These are phyloP conservation scores for Corylus americana DNA, from an alignment of 306 rosid species.

Conservation along the genomic window DNA sequence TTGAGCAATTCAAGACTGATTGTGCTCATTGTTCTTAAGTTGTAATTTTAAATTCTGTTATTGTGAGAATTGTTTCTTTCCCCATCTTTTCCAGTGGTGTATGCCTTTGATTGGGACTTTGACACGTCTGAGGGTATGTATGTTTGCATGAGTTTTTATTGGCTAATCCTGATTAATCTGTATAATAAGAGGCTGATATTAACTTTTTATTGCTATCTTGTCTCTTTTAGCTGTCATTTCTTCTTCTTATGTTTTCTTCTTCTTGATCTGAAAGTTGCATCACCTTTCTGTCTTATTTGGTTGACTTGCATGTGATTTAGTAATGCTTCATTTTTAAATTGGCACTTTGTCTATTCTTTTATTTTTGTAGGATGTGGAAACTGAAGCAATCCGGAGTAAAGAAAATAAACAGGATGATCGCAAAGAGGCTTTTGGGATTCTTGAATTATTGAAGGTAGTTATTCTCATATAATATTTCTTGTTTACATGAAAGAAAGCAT, in stretches of 20 bases:
- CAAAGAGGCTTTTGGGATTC: conserved; percentile 49
- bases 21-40: neutral
- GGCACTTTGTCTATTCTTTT: conserved; percentile 5
- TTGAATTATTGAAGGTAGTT: conserved; percentile 71
- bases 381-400: conserved; percentile 50
- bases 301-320: neutral
- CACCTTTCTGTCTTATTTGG: neutral
- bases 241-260: neutral
- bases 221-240: neutral
- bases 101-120: neutral
- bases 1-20: neutral
- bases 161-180: neutral
- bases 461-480: neutral
- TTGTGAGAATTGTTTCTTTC: neutral
- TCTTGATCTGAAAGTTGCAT: neutral
- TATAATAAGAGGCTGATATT: neutral
- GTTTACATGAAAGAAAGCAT: neutral
- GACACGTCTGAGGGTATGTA: neutral
- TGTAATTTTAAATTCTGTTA: neutral
- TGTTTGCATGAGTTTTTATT: neutral
- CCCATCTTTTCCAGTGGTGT: neutral
- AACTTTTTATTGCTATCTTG: neutral
- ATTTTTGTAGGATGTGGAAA: conserved; percentile 58
- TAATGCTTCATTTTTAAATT: neutral
- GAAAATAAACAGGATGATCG: conserved; percentile 49